A percentile compares a stretch with the other conserved stretches of the same genome.
phyloP scores from a whole-genome alignment of 345 rosid species.

The Citrus sp. region DNA sequence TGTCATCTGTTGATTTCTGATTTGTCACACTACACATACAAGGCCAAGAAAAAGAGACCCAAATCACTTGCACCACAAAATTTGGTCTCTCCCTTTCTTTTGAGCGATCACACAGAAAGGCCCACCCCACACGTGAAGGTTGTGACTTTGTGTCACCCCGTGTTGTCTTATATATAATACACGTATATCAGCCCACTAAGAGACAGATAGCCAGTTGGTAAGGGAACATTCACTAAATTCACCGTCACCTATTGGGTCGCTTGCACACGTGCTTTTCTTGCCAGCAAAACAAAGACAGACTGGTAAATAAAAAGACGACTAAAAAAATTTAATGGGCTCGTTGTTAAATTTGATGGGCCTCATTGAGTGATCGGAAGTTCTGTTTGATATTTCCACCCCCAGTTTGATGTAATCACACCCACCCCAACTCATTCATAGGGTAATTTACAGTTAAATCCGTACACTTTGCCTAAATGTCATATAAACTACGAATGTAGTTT shows the following conservation, averaged over 20 bases:
- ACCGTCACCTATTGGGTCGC: background rate
- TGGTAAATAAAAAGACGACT: background rate
- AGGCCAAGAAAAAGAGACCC: background rate
- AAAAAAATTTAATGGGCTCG: background rate
- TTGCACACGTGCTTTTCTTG: constrained; percentile 9
- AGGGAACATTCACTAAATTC: constrained; percentile 31
- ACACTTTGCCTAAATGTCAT: no score
- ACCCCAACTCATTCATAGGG: no score
- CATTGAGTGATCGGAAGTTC: no score
- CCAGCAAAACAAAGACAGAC: background rate
- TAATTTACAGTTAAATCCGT: no score
- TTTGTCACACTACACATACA: background rate
- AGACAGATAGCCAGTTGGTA: constrained; percentile 26
- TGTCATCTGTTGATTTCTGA: background rate
- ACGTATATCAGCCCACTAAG: background rate
- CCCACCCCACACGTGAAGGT: constrained; percentile 4
- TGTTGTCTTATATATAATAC: no score
- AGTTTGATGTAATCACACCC: no score
- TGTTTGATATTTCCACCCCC: no score
- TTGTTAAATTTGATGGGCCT: background rate
- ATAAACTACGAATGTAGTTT: no score
- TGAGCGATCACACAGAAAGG: background rate
- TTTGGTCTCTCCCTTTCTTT: background rate
- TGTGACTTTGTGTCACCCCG: background rate
- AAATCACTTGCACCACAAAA: background rate